Evolutionary conservation across 2,329 filamentous ascomycete genomes (phyloP), one percentile per base, ranked within the genome.

Genomic region (Niveomyces coronatus): DNA sequence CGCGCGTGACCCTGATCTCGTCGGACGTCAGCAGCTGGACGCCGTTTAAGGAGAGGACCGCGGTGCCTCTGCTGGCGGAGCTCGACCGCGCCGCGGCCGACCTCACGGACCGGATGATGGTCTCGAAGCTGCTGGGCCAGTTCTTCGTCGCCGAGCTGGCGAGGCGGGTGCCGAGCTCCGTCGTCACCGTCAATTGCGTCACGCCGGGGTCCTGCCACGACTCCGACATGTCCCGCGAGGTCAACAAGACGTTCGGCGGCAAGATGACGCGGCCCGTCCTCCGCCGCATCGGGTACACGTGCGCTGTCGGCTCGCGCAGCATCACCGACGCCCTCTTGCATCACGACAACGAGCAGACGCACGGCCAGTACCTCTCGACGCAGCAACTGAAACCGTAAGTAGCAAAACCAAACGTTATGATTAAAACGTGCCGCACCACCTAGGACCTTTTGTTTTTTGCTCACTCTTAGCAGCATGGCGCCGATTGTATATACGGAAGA

Each of bases 101-200:
- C 7, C 22, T 32, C 4, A 39, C 31, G n/a, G 44, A 52, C 28
- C 32, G 47, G 9, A 44, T 45, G 41, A 41, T 43, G 37, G 34
- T 45, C 8, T 52, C 47, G 5, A 61, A 60, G 45, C 44, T 55
- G 1, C 43, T 62, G 2, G 53, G 48, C 13, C 51, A 58, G 20
- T 49, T 60, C 29, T 61, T 58, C 37, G 17, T 62, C 8, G 44
- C 47, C 4, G 51, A 56, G 39, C 44, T 61, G 8, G 44, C 45
- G 4, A 51, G 49, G 15, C 46, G 46, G 20, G 45, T 58, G 1
- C 48, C 50, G 3, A 18, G 41, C 5, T 46, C 44, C 0, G 39
- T 48, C 6, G 49, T 43, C 9, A 20, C 45, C 9, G 41, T 53
- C 36, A 51, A 53, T 20, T 35, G 39, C 8, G 39, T 35, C 10